Percentiles rank a stretch among this genome's conserved stretches.
These are phyloP conservation scores for Saccharomycopsis sp. DNA, from an alignment of 805 yeast species.

Conservation along the genomic window DNA sequence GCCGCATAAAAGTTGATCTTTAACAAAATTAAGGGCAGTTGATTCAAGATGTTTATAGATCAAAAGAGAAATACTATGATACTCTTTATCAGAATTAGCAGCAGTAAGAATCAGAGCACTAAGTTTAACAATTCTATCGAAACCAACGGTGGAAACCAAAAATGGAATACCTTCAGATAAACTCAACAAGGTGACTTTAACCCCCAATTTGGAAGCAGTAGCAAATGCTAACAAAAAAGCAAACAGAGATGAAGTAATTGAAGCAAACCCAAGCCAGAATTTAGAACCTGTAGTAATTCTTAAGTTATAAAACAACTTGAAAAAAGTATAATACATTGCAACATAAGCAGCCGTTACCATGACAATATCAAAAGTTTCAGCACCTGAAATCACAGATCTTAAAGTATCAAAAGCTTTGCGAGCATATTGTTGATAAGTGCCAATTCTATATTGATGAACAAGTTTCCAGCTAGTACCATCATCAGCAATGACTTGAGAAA, in stretches of 20 bases:
- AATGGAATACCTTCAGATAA: constrained; percentile 90
- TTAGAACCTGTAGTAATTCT: constrained; percentile 61
- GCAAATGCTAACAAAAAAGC: constrained; percentile 75
- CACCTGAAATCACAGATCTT: constrained; percentile 43
- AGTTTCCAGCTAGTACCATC: constrained; percentile 52
- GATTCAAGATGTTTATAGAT: constrained; percentile 27
- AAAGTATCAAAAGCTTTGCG: constrained; percentile 31
- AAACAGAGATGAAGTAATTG: constrained; percentile 67
- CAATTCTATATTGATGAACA: constrained; percentile 40
- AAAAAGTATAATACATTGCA: constrained; percentile 80
- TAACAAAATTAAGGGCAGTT: constrained; percentile 34
- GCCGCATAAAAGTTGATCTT: constrained; percentile 69
- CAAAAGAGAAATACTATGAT: constrained; percentile 22
- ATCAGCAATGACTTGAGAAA: constrained; percentile 20
- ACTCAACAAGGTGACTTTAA: constrained; percentile 59
- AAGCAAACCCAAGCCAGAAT: constrained; percentile 78
- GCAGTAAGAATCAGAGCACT: constrained; percentile 48
- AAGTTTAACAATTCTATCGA: constrained; percentile 70
- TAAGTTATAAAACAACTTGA: constrained; percentile 70
- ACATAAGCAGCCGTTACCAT: constrained; percentile 70
- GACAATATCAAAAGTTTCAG: constrained; percentile 79
- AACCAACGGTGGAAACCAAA: constrained; percentile 84
- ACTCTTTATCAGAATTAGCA: constrained; percentile 24
- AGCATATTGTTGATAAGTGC: constrained; percentile 45
- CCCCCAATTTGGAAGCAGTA: constrained; percentile 43